Evolutionary conservation across 805 yeast species (phyloP), one percentile per base, ranked within the genome.

Genomic region (Lipomyces kockii): DNA sequence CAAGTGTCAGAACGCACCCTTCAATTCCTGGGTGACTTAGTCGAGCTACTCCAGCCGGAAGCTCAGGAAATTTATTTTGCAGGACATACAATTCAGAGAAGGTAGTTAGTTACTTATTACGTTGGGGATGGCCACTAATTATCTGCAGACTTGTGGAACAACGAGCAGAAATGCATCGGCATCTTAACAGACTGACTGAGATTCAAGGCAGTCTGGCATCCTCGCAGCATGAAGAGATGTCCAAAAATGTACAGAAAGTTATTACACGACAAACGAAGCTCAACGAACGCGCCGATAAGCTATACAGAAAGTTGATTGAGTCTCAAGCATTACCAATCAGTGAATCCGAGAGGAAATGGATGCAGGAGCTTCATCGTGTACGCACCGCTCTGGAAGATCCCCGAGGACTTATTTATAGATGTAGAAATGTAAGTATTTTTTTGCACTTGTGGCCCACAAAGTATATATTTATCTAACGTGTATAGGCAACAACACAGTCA

Each of bases 301-400:
- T 84, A 14, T 71, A 74, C 8, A 72, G 75, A 3, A 76, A 68
- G 11, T 60, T 83, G 3, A 62, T 68, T 12, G 70, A 74, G 34
- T 70, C 75, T 46, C 73, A 69, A 54, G 76, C 78, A 6, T 62
- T 75, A 17, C 78, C 82, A 0, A 71, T 84, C 39, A 78, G 81
- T 60, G 75, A 75, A 2, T 74, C 79, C 11, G 88, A 85, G 72
- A 75, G 76, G 62, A 75, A 70, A 32, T 85, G 87, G 86, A 79
- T 82, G 64, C 77, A 74, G 39, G 86, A 83, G 71, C 75, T 85
- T 8, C 70, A 75, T 46, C 73, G 78, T 27, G 81, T 83, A 61
- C 76, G 77, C 67, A 60, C 67, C 43, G 52, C 75, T 57, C 54
- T 74, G 62, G 72, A 72, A 63, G 60, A 60, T 35, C 6, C 71